Evolutionary conservation across 352 stramenopile genomes (phyloP).

Genomic region (Peronospora belbahrii): DNA sequence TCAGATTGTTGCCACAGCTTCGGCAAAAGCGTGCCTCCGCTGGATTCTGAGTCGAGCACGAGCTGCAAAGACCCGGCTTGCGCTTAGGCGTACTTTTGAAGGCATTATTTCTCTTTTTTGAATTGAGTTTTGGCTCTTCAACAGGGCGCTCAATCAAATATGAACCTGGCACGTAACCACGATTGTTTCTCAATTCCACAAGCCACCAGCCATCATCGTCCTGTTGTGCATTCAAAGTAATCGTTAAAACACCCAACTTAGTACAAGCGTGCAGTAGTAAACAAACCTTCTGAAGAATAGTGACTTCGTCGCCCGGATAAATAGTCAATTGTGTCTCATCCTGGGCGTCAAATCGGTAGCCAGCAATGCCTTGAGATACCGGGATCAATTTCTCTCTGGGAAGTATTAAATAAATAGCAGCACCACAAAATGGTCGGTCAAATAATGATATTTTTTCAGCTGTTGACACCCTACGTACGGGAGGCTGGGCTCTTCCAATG

Average conservation of each 20-base stretch:
- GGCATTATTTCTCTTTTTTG: conserved; percentile 24
- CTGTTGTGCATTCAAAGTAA: conserved; percentile 11
- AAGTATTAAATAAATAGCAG: background rate
- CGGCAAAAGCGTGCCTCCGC: conserved; percentile 70
- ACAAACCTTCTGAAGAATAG: conserved; percentile 67
- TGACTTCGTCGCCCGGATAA: conserved; percentile 63
- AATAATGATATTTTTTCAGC: background rate
- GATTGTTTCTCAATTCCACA: conserved; percentile 55
- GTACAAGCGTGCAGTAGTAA: background rate
- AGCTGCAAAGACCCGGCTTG: conserved; percentile 52
- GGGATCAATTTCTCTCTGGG: conserved; percentile 42
- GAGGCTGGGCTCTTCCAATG: conserved; percentile 30
- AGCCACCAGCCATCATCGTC: conserved; percentile 84
- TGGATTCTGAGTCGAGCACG: conserved; percentile 69
- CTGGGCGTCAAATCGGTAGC: conserved; percentile 69
- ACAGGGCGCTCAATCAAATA: conserved; percentile 73
- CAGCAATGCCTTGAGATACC: conserved; percentile 48
- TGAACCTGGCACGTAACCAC: conserved; percentile 73
- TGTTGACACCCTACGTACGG: conserved; percentile 33
- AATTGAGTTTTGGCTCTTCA: conserved; percentile 30
- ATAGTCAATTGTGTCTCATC: conserved; percentile 83
- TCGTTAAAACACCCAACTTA: conserved; percentile 3
- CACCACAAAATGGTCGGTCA: background rate
- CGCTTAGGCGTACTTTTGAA: conserved; percentile 26
- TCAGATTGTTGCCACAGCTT: conserved; percentile 70